Evolutionary conservation across 805 yeast genomes (phyloP).

Genomic region (Kuraishia cidri): DNA sequence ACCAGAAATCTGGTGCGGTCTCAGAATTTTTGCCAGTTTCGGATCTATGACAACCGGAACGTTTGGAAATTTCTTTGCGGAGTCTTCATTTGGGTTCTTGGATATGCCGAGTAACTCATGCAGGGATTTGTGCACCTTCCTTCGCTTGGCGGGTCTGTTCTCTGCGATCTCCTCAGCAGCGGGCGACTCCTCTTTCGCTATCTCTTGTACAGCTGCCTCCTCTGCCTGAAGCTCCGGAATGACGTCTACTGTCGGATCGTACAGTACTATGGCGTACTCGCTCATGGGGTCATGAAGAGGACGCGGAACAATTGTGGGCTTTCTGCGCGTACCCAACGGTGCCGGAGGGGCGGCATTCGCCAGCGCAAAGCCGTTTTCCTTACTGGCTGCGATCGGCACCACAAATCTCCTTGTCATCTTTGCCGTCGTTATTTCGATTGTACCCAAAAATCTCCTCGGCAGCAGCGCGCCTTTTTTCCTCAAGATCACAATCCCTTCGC

Average conservation of each 20-base stretch:
- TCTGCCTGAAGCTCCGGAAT: constrained; percentile 20
- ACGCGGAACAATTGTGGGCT: constrained; percentile 66
- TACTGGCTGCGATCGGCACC: constrained; percentile 46
- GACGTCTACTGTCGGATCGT: constrained; percentile 88
- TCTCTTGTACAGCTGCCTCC: constrained; percentile 12
- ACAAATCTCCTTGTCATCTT: constrained; percentile 40
- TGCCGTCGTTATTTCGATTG: constrained; percentile 27
- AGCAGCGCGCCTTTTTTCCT: constrained; percentile 53
- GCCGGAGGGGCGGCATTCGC: constrained; percentile 49
- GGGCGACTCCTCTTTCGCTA: neutral
- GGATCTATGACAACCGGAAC: constrained; percentile 98
- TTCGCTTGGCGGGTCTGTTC: constrained; percentile 19
- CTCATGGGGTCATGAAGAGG: constrained; percentile 94
- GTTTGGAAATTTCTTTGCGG: constrained; percentile 51
- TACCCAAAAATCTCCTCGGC: constrained; percentile 39
- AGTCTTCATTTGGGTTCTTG: constrained; percentile 35
- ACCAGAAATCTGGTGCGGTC: constrained; percentile 97
- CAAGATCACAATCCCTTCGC: constrained; percentile 15
- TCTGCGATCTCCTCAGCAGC: constrained; percentile 10
- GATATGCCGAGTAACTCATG: constrained; percentile 76
- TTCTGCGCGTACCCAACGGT: constrained; percentile 74
- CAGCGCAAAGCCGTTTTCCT: constrained; percentile 20
- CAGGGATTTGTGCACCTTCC: constrained; percentile 52
- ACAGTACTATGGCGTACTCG: constrained; percentile 88
- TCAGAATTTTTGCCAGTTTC: constrained; percentile 63